Conservation (phyloP, 129 eudicot genomes). For the Kitagawia praeruptora region DNA sequence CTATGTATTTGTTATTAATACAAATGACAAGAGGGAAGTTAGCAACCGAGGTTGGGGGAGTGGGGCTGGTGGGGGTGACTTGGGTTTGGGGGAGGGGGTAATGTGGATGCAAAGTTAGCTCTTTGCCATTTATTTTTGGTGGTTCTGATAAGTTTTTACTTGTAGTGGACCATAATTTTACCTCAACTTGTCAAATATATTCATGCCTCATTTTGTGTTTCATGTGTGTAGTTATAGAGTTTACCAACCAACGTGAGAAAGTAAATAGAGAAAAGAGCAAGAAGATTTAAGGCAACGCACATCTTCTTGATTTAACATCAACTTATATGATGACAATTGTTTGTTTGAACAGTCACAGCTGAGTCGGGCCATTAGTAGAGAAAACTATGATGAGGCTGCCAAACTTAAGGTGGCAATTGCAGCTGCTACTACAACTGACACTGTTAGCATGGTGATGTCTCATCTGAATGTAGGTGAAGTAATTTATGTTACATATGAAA, state of each 20-base stretch:
- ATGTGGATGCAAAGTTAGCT: not conserved
- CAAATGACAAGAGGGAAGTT: not conserved
- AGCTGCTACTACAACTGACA: conserved; percentile 79
- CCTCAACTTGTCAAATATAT: not conserved
- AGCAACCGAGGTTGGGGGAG: not conserved
- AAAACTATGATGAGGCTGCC: conserved; percentile 91
- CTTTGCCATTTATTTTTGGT: not conserved
- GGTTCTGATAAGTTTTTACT: not conserved
- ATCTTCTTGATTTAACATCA: not conserved
- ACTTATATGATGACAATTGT: conserved; percentile 3
- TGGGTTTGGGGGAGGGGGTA: not conserved
- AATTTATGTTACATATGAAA: not conserved
- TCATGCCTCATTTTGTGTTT: not conserved
- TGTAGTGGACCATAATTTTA: not conserved
- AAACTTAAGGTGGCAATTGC: conserved; percentile 96
- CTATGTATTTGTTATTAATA: not conserved
- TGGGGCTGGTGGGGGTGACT: not conserved
- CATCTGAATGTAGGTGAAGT: conserved; percentile 45
- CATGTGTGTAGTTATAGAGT: not conserved
- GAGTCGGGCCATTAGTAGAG: conserved; percentile 50
- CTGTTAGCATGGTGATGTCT: conserved; percentile 84
- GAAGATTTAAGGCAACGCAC: not conserved
- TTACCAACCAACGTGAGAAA: not conserved
- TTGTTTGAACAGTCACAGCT: conserved; percentile 59
- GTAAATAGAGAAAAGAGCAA: not conserved